Base-by-base conservation (phyloP, 306 rosid species). In the Sindora glabra region DNA sequence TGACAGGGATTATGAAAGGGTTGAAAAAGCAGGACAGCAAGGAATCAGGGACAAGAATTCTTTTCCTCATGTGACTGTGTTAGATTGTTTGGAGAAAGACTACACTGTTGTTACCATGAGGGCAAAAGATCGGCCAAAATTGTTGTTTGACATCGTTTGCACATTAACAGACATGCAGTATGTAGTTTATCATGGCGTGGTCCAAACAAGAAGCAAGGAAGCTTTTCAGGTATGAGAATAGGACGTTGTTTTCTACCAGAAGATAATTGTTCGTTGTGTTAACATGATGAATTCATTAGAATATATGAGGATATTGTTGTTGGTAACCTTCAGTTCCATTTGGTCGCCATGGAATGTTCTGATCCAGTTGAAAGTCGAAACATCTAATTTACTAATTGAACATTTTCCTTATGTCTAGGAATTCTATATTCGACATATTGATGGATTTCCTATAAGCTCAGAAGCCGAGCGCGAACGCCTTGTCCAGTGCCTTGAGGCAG, bases 151-250 rank as follows among this genome's bases (percentile, higher is more conserved):
- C 74, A 85, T 92, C 48, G 67, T 92, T 67, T 92, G 97, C 82
- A 92, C 99, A 33, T 80, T 92, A 55, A 92, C 98, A 0, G 98
- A 92, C 60, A 88, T 92, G 98, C 86, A 92, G 73, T 92, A 86
- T 71, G 95, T 92, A 10, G 89, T 92, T 53, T 92, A 72, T 67
- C 99, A 92, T 62, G 99, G 95, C 10, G 77, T 89, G 70, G 96
- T 92, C 62, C 55, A 74, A 55, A 89, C 99, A 13, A 74, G 57
- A 62, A 69, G 79, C 73, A 70, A 62, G n/a, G 95, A 84, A 67
- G 95, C 99, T 41, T 86, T 55, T 86, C 96, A 83, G 90, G 99
- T 92, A 50, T 56, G 74, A 8, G 42, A 13, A 48, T 9, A 36
- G 10, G 56, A 24, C 19, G 5, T 34, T 50, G 24, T 44, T 32